Evolutionary conservation across 1,284 basidiomycete species (phyloP).

Genomic region (Coniferiporia sulphurascens): DNA sequence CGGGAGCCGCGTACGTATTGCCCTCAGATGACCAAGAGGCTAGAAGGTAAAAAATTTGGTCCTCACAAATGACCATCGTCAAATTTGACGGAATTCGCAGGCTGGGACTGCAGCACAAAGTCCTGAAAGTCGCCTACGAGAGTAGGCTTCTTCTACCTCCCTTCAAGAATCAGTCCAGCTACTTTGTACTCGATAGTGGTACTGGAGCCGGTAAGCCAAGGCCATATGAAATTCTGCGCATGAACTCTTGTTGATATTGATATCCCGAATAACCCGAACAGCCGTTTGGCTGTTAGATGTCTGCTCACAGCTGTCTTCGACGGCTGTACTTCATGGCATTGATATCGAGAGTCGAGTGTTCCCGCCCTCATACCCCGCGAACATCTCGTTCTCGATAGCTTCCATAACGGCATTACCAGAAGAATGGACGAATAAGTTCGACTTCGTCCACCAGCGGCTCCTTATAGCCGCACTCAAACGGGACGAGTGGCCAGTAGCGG

Average conservation of each 20-base stretch:
- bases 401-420: conserved; percentile 20
- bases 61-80: not conserved
- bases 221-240: not conserved
- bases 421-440: conserved; percentile 22
- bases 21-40: not conserved
- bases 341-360: conserved; percentile 20
- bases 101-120: not conserved
- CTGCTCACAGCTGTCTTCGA: conserved; percentile 1
- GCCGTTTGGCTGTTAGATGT: conserved; percentile 12
- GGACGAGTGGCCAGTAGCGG: conserved; percentile 19
- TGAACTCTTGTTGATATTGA: not conserved
- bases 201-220: not conserved
- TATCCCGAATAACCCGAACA: not conserved
- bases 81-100: not conserved
- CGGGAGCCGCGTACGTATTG: not conserved
- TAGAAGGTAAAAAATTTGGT: not conserved
- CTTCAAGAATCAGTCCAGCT: not conserved
- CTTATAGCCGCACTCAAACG: conserved; percentile 20
- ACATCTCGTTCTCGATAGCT: conserved; percentile 16
- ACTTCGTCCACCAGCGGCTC: conserved; percentile 24
- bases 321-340: conserved; percentile 18
- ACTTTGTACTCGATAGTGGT: conserved; percentile 4
- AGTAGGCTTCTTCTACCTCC: not conserved
- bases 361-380: conserved; percentile 11
- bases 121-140: not conserved